Base-by-base conservation (phyloP, 2,329 filamentous ascomycete genomes). In the Aspergillus bombycis region DNA sequence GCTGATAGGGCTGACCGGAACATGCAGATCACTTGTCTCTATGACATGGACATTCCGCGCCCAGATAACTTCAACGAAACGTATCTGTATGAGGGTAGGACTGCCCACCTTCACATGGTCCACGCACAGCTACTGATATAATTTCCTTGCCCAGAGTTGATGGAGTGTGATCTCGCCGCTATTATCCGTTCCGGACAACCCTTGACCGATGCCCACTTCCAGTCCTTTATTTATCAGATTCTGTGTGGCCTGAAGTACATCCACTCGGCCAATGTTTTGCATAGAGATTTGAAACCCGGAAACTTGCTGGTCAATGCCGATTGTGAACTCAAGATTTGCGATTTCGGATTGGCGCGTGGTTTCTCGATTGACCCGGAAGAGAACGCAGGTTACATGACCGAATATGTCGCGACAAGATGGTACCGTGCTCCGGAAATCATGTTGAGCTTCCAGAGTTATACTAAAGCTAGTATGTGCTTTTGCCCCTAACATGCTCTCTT, bases 201-300 rank as follows among this genome's bases (percentile, higher is more conserved):
- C 55, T 85, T 99, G 77, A 99, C 95, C 75, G 95, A 99, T 77
- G 95, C 95, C 61, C 95, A 99, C 81, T 99, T 99, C 84, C 95
- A 99, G 82, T 98, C 95, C 58, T 99, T 99, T 83, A 97, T 99
- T 82, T 99, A 99, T 84, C 95, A 99, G 85, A 99, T 99, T 71
- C 90, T 99, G 7, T 98, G 95, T 78, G 95, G 95, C 68, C 86
- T 99, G 72, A 99, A 99, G 85, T 99, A 98, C 81, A 98, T 99
- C 70, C 95, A 99, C 84, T 98, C 94, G 26, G 95, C 95, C 71
- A 98, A 98, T 74, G 95, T 99, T 58, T 85, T 99, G 69, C 95
- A 99, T 79, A 91, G 95, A 78, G 95, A 99, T 79, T 81, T 99
- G 76, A 99, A 99, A 83, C 95, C 95, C 41, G 95, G 95, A 63